Percentiles rank a stretch among this genome's conserved stretches.
These are phyloP conservation scores for Microbotryum lychnidis-dioicae DNA, from an alignment of 1,284 basidiomycete genomes.

Conservation along the genomic window DNA sequence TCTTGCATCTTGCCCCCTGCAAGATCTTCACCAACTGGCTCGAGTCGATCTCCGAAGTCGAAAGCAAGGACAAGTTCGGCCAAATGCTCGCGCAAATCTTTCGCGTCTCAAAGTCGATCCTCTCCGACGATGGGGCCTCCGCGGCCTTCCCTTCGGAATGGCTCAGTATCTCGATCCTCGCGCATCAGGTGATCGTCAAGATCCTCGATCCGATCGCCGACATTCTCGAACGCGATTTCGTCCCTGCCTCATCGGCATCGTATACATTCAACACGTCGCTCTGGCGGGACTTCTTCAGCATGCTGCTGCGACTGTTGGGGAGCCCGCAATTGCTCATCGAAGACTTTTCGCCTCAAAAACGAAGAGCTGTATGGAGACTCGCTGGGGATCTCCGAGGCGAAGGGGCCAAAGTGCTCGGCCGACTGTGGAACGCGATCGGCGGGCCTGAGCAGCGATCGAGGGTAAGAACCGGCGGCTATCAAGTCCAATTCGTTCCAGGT, in stretches of 20 bases:
- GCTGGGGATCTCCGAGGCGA: conserved; percentile 90
- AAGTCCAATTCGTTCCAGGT: conserved; percentile 49
- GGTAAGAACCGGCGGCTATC: conserved; percentile 44
- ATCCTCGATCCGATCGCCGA: conserved; percentile 74
- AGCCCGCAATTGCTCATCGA: conserved; percentile 89
- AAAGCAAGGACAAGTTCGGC: conserved; percentile 70
- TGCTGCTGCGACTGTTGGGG: conserved; percentile 74
- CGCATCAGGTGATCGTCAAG: conserved; percentile 79
- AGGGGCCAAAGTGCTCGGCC: conserved; percentile 73
- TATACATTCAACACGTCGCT: conserved; percentile 65
- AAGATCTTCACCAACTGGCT: conserved; percentile 73
- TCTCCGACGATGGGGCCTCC: conserved; percentile 56
- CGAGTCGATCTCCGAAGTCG: conserved; percentile 69
- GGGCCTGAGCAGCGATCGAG: conserved; percentile 52
- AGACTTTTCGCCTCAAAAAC: conserved; percentile 71
- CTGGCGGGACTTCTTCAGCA: conserved; percentile 74
- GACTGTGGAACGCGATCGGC: conserved; percentile 80
- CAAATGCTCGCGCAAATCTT: conserved; percentile 68
- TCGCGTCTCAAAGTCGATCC: conserved; percentile 69
- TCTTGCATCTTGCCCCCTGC: conserved; percentile 69
- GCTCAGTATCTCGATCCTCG: conserved; percentile 85
- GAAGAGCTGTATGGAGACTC: conserved; percentile 89
- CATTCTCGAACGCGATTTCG: conserved; percentile 69
- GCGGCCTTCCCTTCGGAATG: conserved; percentile 76
- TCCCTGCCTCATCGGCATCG: conserved; percentile 56